phyloP scores from a whole-genome alignment of 257 asterid genomes.

The Nicotiana obtusifolia region DNA sequence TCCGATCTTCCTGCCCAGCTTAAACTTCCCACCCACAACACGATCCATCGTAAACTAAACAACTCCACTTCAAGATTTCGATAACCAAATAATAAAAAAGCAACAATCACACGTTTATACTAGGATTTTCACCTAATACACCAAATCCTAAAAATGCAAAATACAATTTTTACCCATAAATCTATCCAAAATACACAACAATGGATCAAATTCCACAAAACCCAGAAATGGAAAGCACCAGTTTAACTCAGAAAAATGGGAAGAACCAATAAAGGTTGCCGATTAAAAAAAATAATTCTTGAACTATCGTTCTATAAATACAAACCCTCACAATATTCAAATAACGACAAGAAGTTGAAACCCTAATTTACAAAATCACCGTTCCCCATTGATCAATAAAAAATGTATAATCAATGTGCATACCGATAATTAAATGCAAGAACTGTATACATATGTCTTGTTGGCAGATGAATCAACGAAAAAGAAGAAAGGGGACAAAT shows the following conservation, averaged over 20 bases:
- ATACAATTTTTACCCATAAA: slow-evolving; percentile 6
- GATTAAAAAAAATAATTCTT: neutral
- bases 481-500: slow-evolving; percentile 10
- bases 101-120: slow-evolving; percentile 8
- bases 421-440: neutral
- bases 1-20: slow-evolving; percentile 94
- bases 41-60: slow-evolving; percentile 49
- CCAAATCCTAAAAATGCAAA: slow-evolving; percentile 2
- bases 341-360: slow-evolving; percentile 19
- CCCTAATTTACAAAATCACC: slow-evolving; percentile 35
- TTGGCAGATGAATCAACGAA: slow-evolving; percentile 15
- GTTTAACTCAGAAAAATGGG: neutral
- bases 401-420: slow-evolving; percentile 24
- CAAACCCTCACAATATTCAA: slow-evolving; percentile 22
- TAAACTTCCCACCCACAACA: slow-evolving; percentile 81
- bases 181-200: slow-evolving; percentile 15
- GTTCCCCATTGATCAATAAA: slow-evolving; percentile 27
- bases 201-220: slow-evolving; percentile 5
- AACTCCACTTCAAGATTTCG: neutral
- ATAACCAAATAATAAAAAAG: slow-evolving; percentile 6
- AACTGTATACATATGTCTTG: neutral
- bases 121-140: neutral
- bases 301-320: slow-evolving; percentile 35
- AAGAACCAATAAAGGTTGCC: neutral
- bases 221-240: neutral